Percentiles rank a stretch among this genome's conserved stretches.
These are phyloP conservation scores for Stagonosporopsis chrysanthemi DNA, from an alignment of 2,329 filamentous ascomycete genomes.

Conservation along the genomic window DNA sequence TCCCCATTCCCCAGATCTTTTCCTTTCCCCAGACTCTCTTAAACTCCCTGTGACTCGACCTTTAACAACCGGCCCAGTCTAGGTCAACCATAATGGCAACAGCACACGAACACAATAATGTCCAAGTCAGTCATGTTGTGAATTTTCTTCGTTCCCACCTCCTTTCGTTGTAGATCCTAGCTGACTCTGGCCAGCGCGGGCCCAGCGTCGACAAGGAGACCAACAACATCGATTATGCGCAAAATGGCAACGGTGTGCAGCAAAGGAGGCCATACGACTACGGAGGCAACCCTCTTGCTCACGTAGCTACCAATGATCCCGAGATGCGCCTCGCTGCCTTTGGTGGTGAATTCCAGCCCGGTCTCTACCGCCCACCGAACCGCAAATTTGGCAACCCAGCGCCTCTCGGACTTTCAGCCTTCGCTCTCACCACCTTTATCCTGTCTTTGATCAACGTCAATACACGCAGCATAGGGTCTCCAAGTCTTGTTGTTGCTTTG, in stretches of 20 bases:
- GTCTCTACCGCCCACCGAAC: conserved; percentile 54
- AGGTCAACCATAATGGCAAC: conserved; percentile 50
- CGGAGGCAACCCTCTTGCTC: conserved; percentile 61
- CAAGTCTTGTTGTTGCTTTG: conserved; percentile 58
- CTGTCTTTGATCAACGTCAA: conserved; percentile 61
- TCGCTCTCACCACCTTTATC: conserved; percentile 71
- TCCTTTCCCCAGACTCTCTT: conserved; percentile 36
- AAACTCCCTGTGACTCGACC: conserved; percentile 7
- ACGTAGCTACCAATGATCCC: conserved; percentile 58
- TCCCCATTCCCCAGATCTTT: conserved; percentile 40
- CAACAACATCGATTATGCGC: conserved; percentile 51
- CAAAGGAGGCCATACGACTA: conserved; percentile 59
- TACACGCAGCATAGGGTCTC: conserved; percentile 51
- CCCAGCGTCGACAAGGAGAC: conserved; percentile 41
- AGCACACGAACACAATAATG: conserved; percentile 48
- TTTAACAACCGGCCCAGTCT: conserved; percentile 1
- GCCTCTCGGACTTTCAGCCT: conserved; percentile 67
- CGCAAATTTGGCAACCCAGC: conserved; percentile 66
- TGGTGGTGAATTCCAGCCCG: conserved; percentile 61
- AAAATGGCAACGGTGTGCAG: conserved; percentile 41
- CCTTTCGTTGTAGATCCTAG: background rate
- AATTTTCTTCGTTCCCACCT: background rate
- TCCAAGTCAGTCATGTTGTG: conserved; percentile 33
- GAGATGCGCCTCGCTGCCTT: conserved; percentile 56
- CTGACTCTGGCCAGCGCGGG: conserved; percentile 31